Conservation (phyloP, 495 filamentous ascomycete genomes). For the Rostrohypoxylon terebratum region DNA sequence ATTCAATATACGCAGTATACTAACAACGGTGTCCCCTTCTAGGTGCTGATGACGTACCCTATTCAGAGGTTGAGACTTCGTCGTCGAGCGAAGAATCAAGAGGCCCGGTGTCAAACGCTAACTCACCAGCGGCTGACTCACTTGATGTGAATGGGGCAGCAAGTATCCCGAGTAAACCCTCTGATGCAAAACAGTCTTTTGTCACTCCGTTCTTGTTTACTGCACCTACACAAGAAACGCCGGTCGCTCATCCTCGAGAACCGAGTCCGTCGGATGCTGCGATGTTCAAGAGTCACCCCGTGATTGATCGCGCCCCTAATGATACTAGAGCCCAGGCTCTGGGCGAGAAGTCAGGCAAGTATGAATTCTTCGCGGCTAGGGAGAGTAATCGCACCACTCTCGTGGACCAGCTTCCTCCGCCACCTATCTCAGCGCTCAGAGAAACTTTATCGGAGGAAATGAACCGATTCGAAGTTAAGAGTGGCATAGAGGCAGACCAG, state of each 20-base stretch:
- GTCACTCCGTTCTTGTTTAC: constrained; percentile 34
- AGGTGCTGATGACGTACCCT: constrained; percentile 16
- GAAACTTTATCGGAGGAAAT: constrained; percentile 24
- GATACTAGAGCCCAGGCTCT: constrained; percentile 42
- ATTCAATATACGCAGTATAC: neutral
- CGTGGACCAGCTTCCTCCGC: constrained; percentile 12
- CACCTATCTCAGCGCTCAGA: constrained; percentile 33
- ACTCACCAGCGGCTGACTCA: constrained; percentile 44
- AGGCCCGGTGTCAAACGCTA: constrained; percentile 43
- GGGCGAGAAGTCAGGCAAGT: constrained; percentile 52
- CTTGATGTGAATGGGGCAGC: constrained; percentile 34
- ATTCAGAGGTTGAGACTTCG: constrained; percentile 20
- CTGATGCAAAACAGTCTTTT: constrained; percentile 44
- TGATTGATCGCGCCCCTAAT: constrained; percentile 8
- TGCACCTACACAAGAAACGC: neutral
- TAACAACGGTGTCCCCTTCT: constrained; percentile 3
- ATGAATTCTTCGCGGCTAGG: constrained; percentile 55
- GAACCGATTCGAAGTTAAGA: neutral
- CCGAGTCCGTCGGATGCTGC: constrained; percentile 61
- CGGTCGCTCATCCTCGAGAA: constrained; percentile 36
- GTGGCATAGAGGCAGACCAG: neutral
- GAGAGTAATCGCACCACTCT: constrained; percentile 49
- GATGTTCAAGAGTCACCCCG: constrained; percentile 52
- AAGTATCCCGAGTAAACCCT: constrained; percentile 56
- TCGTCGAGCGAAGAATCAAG: constrained; percentile 41